phyloP scores from a whole-genome alignment of 1,284 basidiomycete genomes.

The Lentinula novae-zelandiae region DNA sequence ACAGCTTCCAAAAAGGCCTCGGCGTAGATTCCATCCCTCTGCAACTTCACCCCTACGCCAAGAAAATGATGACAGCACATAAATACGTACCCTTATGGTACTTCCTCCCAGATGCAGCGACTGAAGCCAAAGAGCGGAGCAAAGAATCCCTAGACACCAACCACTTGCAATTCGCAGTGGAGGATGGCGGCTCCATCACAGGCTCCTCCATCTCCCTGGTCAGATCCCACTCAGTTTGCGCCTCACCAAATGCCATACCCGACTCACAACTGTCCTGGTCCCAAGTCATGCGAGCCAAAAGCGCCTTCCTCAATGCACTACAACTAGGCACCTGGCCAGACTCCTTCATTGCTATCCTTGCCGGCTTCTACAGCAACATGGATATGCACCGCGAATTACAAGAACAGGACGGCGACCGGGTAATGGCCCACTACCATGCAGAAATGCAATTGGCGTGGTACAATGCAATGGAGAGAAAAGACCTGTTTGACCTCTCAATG shows the following conservation, averaged over 20 bases:
- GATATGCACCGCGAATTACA: constrained; percentile 3
- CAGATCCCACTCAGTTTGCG: neutral
- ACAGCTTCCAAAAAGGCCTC: neutral
- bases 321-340: neutral
- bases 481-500: constrained; percentile 6
- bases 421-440: constrained; percentile 4
- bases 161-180: neutral
- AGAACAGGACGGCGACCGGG: neutral
- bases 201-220: neutral
- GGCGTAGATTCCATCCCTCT: neutral
- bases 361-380: constrained; percentile 2
- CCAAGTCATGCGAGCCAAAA: neutral
- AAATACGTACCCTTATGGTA: neutral
- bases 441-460: constrained; percentile 2
- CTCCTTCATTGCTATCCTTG: neutral
- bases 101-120: neutral
- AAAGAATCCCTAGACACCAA: neutral
- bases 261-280: neutral
- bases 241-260: neutral
- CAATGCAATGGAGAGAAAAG: neutral
- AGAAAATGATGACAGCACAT: neutral
- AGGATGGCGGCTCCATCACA: neutral
- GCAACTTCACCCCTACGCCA: neutral
- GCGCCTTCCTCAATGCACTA: neutral
- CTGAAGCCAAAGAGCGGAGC: neutral